phyloP scores from a whole-genome alignment of 73 alveolate species.

The Paramecium tetraurelia region DNA sequence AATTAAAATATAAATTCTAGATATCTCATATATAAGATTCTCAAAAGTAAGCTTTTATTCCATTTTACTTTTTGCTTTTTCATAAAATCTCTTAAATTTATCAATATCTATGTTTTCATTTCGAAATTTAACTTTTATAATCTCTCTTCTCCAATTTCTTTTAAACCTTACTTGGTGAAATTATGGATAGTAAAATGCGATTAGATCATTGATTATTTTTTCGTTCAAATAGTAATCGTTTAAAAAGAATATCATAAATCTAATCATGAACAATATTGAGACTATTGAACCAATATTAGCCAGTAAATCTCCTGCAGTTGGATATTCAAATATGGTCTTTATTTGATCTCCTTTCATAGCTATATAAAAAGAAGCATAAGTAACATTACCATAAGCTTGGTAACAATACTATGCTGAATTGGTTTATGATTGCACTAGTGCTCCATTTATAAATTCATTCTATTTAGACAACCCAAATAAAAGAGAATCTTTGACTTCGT shows the following conservation, averaged over 20 bases:
- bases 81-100: background rate
- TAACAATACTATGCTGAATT: background rate
- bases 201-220: background rate
- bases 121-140: background rate
- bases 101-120: background rate
- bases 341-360: background rate
- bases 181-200: background rate
- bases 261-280: background rate
- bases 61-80: background rate
- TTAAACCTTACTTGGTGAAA: background rate
- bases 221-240: background rate
- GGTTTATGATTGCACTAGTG: background rate
- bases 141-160: background rate
- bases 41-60: background rate
- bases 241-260: background rate
- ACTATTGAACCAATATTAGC: background rate
- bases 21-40: slow-evolving; percentile 1
- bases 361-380: background rate
- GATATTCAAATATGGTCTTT: background rate
- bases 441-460: background rate
- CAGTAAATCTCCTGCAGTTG: background rate
- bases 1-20: background rate
- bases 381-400: background rate
- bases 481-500: background rate
- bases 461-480: background rate